Percentiles rank a stretch among this genome's conserved stretches.
Conservation (phyloP, 768 basidiomycete genomes). For the Tulasnella sp. region DNA sequence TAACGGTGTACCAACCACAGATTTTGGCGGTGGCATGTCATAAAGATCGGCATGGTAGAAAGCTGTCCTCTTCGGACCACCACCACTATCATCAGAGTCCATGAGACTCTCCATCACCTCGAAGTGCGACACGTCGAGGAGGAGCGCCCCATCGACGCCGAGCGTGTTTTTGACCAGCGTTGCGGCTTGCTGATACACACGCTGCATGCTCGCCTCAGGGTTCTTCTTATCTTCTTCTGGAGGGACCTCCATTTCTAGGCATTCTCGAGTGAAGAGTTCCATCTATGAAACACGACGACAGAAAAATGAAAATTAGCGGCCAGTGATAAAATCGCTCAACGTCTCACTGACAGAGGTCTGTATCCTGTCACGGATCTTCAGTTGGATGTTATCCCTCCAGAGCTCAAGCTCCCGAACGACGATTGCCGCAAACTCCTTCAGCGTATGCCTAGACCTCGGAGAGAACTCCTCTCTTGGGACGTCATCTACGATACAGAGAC, state of each 20-base stretch:
- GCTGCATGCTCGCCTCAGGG: constrained; percentile 53
- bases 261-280: constrained; percentile 93
- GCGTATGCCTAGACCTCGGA: constrained; percentile 77
- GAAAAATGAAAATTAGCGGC: neutral
- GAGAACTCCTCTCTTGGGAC: constrained; percentile 74
- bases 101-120: constrained; percentile 61
- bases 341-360: constrained; percentile 61
- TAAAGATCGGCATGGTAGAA: constrained; percentile 31
- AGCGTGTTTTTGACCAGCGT: constrained; percentile 81
- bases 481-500: constrained; percentile 73
- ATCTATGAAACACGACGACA: constrained; percentile 40
- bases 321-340: neutral
- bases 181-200: constrained; percentile 82
- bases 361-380: constrained; percentile 81
- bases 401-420: constrained; percentile 93
- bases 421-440: constrained; percentile 93
- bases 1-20: neutral
- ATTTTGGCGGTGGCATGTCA: neutral
- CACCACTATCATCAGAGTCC: neutral
- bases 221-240: constrained; percentile 31
- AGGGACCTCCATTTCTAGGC: constrained; percentile 76
- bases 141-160: constrained; percentile 83
- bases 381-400: constrained; percentile 91
- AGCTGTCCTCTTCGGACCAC: constrained; percentile 15
- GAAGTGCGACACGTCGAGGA: constrained; percentile 87